phyloP scores from a whole-genome alignment of 2,329 filamentous ascomycete species.

The Akanthomyces muscarius region DNA sequence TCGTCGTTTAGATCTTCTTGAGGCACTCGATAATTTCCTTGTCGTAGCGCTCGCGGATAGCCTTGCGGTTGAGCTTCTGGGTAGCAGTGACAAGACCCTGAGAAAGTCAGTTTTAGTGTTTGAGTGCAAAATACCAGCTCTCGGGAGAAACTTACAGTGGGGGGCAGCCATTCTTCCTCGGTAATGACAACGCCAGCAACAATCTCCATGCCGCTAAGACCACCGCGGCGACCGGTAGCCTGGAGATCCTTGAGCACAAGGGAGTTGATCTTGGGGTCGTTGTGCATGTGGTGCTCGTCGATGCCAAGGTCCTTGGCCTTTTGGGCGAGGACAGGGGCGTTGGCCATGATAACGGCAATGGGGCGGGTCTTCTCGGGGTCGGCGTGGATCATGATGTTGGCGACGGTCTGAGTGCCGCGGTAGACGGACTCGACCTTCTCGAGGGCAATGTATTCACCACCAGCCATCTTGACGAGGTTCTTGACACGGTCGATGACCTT shows the following conservation, averaged over 20 bases:
- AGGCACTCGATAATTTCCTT: conserved; percentile 46
- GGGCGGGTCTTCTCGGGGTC: conserved; percentile 71
- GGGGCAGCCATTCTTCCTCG: conserved; percentile 84
- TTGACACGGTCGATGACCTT: conserved; percentile 94
- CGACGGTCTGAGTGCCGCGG: conserved; percentile 71
- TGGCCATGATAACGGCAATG: conserved; percentile 72
- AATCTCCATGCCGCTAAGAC: conserved; percentile 67
- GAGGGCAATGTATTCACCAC: conserved; percentile 93
- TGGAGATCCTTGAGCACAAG: conserved; percentile 66
- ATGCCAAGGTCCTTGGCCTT: conserved; percentile 60
- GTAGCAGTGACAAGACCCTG: conserved; percentile 60
- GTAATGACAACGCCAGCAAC: conserved; percentile 72
- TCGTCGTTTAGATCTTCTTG: conserved; percentile 24
- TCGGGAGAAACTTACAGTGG: conserved; percentile 61
- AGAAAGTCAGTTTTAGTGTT: conserved; percentile 21
- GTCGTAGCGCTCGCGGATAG: conserved; percentile 47
- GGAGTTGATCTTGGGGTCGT: conserved; percentile 59
- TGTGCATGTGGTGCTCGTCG: conserved; percentile 62
- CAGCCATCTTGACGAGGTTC: conserved; percentile 93
- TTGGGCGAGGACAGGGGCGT: conserved; percentile 59
- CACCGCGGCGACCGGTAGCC: conserved; percentile 58
- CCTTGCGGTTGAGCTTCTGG: conserved; percentile 55
- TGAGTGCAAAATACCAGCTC: too few relatives aligned
- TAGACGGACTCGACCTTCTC: conserved; percentile 95
- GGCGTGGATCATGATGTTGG: conserved; percentile 85